Percentiles rank a stretch among this genome's conserved stretches.
Conservation (phyloP, 495 filamentous ascomycete species). For the Penicillium lividum region DNA sequence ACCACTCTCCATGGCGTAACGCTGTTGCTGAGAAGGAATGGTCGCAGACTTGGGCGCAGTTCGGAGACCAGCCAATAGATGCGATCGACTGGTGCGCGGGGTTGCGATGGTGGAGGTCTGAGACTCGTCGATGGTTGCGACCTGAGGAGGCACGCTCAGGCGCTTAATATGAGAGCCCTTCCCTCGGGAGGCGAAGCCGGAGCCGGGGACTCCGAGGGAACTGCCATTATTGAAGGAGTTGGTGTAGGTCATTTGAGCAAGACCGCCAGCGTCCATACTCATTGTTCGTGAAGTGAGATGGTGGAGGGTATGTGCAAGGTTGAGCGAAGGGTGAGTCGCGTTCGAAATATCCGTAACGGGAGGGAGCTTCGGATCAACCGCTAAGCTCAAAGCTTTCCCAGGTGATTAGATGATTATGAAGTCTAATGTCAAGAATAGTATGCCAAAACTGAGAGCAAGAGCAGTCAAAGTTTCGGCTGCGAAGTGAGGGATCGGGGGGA, state of each 20-base stretch:
- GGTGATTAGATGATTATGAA: constrained; percentile 44
- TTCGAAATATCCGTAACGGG: constrained; percentile 11
- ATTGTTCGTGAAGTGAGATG: constrained; percentile 39
- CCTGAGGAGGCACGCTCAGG: constrained; percentile 64
- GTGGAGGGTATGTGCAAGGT: constrained; percentile 38
- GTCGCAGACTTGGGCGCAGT: constrained; percentile 88
- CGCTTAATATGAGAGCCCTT: constrained; percentile 84
- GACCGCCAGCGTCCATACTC: constrained; percentile 98
- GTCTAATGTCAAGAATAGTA: constrained; percentile 22
- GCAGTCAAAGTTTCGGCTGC: constrained; percentile 12
- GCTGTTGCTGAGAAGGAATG: constrained; percentile 63
- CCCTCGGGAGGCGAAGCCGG: constrained; percentile 80
- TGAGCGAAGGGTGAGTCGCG: constrained; percentile 20
- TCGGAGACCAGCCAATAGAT: constrained; percentile 88
- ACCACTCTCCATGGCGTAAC: constrained; percentile 47
- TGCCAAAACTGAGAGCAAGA: constrained; percentile 16
- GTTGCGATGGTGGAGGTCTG: constrained; percentile 60
- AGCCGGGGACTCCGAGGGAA: constrained; percentile 68
- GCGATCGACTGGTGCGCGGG: constrained; percentile 90
- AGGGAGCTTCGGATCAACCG: constrained; percentile 36
- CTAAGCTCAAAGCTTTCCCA: constrained; percentile 29
- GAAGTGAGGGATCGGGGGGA: constrained; percentile 14
- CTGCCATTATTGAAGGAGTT: constrained; percentile 63
- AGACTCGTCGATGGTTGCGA: constrained; percentile 67
- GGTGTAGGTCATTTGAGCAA: constrained; percentile 98